These are phyloP conservation scores for Plasmodium sp. DNA, from an alignment of 169 alveolate genomes.

Conservation along the genomic window DNA sequence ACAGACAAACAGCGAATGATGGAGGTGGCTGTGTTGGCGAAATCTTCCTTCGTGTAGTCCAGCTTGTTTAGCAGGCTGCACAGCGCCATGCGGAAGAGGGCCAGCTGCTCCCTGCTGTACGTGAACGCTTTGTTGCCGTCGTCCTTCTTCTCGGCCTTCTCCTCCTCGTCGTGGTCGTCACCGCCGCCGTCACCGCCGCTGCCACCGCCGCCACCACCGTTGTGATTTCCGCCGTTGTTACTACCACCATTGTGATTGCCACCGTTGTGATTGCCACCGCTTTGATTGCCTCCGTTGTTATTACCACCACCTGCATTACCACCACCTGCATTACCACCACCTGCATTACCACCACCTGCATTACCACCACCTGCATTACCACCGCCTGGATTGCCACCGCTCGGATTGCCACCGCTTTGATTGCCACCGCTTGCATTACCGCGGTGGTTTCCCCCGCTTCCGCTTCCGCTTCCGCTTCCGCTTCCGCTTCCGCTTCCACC, in stretches of 20 bases:
- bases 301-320: background rate
- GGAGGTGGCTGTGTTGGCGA: conserved; percentile 42
- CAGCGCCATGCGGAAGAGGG: conserved; percentile 23
- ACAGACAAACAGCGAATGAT: conserved; percentile 67
- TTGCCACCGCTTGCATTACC: background rate
- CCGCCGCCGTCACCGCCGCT: background rate
- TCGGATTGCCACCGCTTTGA: background rate
- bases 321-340: background rate
- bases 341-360: background rate
- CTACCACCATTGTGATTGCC: background rate
- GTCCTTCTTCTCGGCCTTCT: conserved; percentile 34
- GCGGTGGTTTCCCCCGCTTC: background rate
- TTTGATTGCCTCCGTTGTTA: background rate
- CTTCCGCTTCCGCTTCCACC: background rate
- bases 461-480: background rate
- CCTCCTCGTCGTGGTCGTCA: conserved; percentile 20
- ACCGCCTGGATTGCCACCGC: background rate
- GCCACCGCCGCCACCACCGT: background rate
- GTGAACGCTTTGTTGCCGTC: conserved; percentile 7
- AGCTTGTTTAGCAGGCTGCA: conserved; percentile 48
- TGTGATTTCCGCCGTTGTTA: background rate
- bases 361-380: background rate
- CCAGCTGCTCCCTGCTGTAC: conserved; percentile 61
- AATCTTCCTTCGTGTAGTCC: conserved; percentile 69
- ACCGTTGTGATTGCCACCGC: background rate